phyloP scores from a whole-genome alignment of 495 filamentous ascomycete genomes.

The Endocarpon pusillum region DNA sequence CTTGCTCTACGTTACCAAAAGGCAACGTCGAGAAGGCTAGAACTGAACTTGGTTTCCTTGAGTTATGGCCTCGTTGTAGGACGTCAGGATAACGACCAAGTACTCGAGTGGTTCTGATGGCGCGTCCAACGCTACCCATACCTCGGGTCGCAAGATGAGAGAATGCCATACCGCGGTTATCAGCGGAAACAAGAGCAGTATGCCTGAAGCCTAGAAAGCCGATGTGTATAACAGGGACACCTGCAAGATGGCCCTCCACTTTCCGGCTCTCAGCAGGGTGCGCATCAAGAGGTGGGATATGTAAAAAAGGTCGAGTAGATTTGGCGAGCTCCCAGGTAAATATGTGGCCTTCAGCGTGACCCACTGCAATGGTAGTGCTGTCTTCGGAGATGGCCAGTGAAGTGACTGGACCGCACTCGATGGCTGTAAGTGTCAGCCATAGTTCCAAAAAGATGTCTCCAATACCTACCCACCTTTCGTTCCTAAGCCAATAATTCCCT shows the following conservation, averaged over 20 bases:
- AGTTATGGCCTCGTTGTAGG: constrained; percentile 35
- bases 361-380: constrained; percentile 75
- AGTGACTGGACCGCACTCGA: constrained; percentile 79
- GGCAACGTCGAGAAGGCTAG: constrained; percentile 83
- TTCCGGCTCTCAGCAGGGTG: constrained; percentile 45
- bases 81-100: constrained; percentile 74
- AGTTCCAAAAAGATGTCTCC: constrained; percentile 2
- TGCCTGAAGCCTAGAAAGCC: constrained; percentile 92
- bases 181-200: constrained; percentile 93
- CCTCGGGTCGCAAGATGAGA: constrained; percentile 89
- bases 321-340: constrained; percentile 91
- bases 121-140: constrained; percentile 67
- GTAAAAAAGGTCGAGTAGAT: constrained; percentile 70
- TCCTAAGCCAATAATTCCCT: constrained; percentile 82
- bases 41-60: constrained; percentile 85
- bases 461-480: constrained; percentile 53
- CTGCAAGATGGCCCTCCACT: constrained; percentile 66
- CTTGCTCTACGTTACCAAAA: constrained; percentile 76
- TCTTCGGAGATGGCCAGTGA: constrained; percentile 85
- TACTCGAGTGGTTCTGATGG: constrained; percentile 77
- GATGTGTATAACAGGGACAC: constrained; percentile 63
- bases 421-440: constrained; percentile 31
- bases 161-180: constrained; percentile 93
- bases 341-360: constrained; percentile 79
- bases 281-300: constrained; percentile 58